A percentile compares a stretch with the other conserved stretches of the same genome.
Conservation (phyloP, 2,329 filamentous ascomycete species). For the Fusarium clavum region DNA sequence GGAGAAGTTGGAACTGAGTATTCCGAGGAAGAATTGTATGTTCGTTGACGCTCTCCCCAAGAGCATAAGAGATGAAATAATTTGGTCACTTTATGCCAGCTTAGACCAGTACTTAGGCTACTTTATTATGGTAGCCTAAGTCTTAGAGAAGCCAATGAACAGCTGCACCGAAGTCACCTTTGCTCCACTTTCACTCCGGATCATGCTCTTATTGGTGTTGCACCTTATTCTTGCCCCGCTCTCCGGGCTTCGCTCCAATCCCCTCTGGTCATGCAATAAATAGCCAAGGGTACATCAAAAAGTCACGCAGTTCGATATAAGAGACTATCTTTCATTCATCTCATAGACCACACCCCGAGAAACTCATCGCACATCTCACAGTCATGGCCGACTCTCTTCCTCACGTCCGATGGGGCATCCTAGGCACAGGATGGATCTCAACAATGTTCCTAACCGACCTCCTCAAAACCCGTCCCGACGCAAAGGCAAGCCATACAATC, state of each 20-base stretch:
- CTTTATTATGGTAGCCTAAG: background rate
- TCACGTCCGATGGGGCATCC: conserved; percentile 22
- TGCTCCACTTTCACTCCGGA: background rate
- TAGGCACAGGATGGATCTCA: conserved; percentile 31
- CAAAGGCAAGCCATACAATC: conserved; percentile 7
- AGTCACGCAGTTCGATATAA: background rate
- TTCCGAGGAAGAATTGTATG: too few species aligned
- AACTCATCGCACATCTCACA: conserved; percentile 1
- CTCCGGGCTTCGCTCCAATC: background rate
- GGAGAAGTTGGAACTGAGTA: background rate
- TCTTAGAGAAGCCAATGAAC: background rate
- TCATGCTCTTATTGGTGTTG: background rate
- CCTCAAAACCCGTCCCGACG: conserved; percentile 5
- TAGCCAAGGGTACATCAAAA: background rate
- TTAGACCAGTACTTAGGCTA: background rate
- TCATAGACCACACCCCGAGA: background rate
- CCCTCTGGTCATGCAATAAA: background rate
- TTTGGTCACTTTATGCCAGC: background rate
- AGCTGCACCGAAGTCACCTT: background rate
- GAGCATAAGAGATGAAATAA: background rate
- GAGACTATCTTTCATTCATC: accelerated
- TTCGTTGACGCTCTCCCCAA: background rate
- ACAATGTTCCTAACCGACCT: conserved; percentile 26
- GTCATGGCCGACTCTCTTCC: conserved; percentile 1
- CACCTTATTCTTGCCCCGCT: background rate